Base-by-base conservation (phyloP, 768 basidiomycete genomes). In the Leccinum subgranulosum region DNA sequence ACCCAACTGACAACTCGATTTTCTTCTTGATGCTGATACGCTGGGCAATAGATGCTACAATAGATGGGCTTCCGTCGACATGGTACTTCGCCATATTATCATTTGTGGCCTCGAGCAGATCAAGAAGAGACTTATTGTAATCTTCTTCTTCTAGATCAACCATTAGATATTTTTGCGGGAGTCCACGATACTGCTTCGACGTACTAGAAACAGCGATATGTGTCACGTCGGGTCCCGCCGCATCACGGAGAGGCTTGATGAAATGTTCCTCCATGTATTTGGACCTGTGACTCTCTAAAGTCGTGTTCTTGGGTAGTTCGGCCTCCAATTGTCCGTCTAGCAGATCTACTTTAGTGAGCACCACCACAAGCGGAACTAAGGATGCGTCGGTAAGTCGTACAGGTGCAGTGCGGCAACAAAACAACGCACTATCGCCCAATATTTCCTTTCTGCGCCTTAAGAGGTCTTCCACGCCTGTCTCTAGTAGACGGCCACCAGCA, bases 401-500 rank as follows among this genome's bases (percentile, higher is more conserved):
- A 3, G 62, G 63, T 17, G 56, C 62, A 64, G 7, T 2, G 7
- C 11, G 25, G 3, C 17, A 12, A 2, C 29, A 49, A 25, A 23
- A n/a, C 17, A 36, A 36, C 36, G 36, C 36, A 36, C 36, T 36
- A 7, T 36, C 36, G 17, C 17, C 36, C 17, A 64, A 31, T 6
- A 60, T 54, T 10, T 60, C 52, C 2, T 28, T 6, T 23, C 53
- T 64, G 10, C n/a, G 33, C 15, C 33, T 12, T 14, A 64, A 28
- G 27, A 64, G 64, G n/a, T 10, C 23, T 28, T 64, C 62, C 39
- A 56, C 52, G 1, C 62, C 62, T 15, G 36, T 49, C 25, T 63
- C 62, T 8, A 64, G 62, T 21, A 64, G 45, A 51, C 58, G 58
- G 25, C 58, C 62, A 9, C 62, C 62, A 4, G 54, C 39, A 7